Percentiles rank a stretch among this genome's conserved stretches.
phyloP scores from a whole-genome alignment of 352 stramenopile genomes.

The Pythium pyrilobum region DNA sequence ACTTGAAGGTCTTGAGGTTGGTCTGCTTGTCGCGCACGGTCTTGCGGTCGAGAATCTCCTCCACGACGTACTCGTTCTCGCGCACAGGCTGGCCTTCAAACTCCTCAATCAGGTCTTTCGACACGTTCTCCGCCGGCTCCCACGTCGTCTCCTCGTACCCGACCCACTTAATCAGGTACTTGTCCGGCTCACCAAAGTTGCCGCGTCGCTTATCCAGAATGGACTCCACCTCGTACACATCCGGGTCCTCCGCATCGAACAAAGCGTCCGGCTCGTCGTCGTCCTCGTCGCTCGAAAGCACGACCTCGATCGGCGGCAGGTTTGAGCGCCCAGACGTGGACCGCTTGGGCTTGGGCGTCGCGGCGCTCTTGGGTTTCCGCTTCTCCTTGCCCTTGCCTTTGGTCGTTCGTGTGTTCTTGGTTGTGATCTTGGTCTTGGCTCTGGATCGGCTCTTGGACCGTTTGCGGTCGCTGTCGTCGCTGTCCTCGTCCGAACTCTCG shows the following conservation, averaged over 20 bases:
- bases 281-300: conserved; percentile 62
- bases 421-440: conserved; percentile 10
- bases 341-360: conserved; percentile 23
- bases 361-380: conserved; percentile 21
- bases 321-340: no score
- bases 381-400: conserved; percentile 4
- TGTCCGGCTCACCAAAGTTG: conserved; percentile 44
- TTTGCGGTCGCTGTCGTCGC: neutral
- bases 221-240: conserved; percentile 78
- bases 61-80: conserved; percentile 74
- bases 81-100: conserved; percentile 64
- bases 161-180: conserved; percentile 83
- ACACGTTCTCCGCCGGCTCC: conserved; percentile 72
- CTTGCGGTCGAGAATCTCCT: conserved; percentile 67
- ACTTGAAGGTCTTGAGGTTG: conserved; percentile 68
- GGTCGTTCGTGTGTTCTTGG: neutral
- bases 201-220: conserved; percentile 58
- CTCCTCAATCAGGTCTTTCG: conserved; percentile 76
- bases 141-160: conserved; percentile 76
- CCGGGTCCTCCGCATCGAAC: conserved; percentile 72
- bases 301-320: conserved; percentile 46
- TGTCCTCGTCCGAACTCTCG: neutral
- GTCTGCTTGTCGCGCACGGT: conserved; percentile 58
- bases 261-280: conserved; percentile 69
- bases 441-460: conserved; percentile 3